phyloP scores from a whole-genome alignment of 208 protist species.

The Wallacemonas rigidus region DNA sequence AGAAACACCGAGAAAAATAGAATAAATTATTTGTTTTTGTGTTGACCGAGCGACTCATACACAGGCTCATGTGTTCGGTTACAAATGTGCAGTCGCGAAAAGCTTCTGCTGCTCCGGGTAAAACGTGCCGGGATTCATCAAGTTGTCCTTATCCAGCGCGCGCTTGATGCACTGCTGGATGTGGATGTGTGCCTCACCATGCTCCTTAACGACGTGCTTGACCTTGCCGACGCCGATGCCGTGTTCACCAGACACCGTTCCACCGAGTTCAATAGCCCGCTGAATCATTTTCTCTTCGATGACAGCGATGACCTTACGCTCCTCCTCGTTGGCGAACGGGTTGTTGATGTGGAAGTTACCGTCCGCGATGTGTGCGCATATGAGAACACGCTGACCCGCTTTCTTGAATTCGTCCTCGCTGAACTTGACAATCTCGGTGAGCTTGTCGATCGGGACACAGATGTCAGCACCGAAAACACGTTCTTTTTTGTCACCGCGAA shows the following conservation, averaged over 20 bases:
- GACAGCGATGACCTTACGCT: slow-evolving; percentile 34
- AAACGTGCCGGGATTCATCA: slow-evolving; percentile 90
- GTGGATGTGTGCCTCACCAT: slow-evolving; percentile 66
- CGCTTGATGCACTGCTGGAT: slow-evolving; percentile 86
- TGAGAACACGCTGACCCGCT: slow-evolving; percentile 27
- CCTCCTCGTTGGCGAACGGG: slow-evolving; percentile 52
- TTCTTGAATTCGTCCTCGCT: slow-evolving; percentile 72
- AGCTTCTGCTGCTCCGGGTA: slow-evolving; percentile 57
- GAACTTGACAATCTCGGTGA: slow-evolving; percentile 69
- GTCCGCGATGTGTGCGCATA: slow-evolving; percentile 89
- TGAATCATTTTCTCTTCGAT: slow-evolving; percentile 77
- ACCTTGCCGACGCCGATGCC: slow-evolving; percentile 83
- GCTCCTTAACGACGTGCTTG: slow-evolving; percentile 50
- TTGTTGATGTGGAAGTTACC: slow-evolving; percentile 92
- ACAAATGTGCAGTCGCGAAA: slow-evolving; percentile 46
- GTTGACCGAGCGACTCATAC: too few relatives aligned
- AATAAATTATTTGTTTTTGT: background rate
- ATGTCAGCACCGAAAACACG: slow-evolving; percentile 71
- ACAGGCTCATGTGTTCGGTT: background rate
- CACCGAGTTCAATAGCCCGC: slow-evolving; percentile 64
- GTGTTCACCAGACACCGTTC: slow-evolving; percentile 88
- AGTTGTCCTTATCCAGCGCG: slow-evolving; percentile 80
- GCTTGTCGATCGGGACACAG: slow-evolving; percentile 81
- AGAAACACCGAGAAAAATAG: background rate
- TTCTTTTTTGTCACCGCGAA: slow-evolving; percentile 33